Evolutionary conservation across 176 grass and related monocot species (phyloP), one percentile per base, ranked within the genome.

Genomic region (Carex littledalei): DNA sequence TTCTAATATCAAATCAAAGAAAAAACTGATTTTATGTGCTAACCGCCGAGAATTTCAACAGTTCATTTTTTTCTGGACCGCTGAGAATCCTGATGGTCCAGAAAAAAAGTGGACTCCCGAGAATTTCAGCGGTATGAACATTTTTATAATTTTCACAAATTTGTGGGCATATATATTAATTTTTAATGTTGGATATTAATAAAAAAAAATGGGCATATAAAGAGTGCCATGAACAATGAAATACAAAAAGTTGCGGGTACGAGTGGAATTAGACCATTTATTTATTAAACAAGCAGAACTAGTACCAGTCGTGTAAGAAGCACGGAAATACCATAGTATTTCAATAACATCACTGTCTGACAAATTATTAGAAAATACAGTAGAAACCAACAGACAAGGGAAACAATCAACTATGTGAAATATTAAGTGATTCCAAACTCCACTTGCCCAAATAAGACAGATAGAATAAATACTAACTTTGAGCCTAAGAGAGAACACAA

Each of bases 341-440:
- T 87, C 47, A 54, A 85, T 82, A 91, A 87, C 81, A 88, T 83
- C 9, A 77, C 58, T 6, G 66, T 70, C 81, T 50, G 60, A 32
- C n/a, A n/a, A n/a, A 92, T 87, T 94, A 94, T 89, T 85, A 58
- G 58, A 89, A 81, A 72, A 73, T 54, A 82, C 87, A 71, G 37
- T 70, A 63, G 39, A 59, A 90, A 58, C 75, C 68, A 78, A 81
- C 57, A 91, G 61, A 75, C 81, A 83, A 77, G 77, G 81, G 55
- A 67, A 88, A 84, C 78, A 86, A 86, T 63, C 71, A 83, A 79
- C 53, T 65, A 47, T 64, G 29, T 13, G 80, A 85, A 84, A 78
- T 86, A 75, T 77, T 62, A 11, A 35, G 63, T 37, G 76, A 74
- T 85, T 71, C 66, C 67, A 63, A 56, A 54, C 62, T 83, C 55